Evolutionary conservation across 768 basidiomycete species (phyloP), one percentile per base, ranked within the genome.

Genomic region (Phanerochaete carnosa): DNA sequence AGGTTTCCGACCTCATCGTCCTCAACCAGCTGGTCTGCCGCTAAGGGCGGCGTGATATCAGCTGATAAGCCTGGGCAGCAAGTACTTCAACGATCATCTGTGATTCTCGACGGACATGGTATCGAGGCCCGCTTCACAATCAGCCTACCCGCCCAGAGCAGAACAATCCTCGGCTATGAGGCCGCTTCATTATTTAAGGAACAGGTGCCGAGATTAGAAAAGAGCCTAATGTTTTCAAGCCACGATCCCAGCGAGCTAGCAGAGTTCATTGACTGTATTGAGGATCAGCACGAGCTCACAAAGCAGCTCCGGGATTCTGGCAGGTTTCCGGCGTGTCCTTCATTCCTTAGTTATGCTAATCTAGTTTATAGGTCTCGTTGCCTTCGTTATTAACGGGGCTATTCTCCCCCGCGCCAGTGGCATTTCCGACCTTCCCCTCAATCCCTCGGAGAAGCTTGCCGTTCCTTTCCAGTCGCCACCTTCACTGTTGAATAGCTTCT

Each of bases 381-480:
- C 65, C 22, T 66, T 66, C 56, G 49, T 66, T 1, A 47, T 55
- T 11, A 62, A 66, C 51, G 65, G 63, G 29, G 65, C 65, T 7
- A 55, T 66, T 13, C 61, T 66, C 3, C 65, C 65, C 19, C 60
- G 65, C 2, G 60, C 58, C 12, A 57, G 55, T 45, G 65, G 65
- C 2, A 58, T 59, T 3, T 59, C 65, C 2, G 63, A 66, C 37
- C 39, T 61, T 4, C 65, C 65, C 7, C 49, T 66, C 52, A 9
- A 4, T 13, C 13, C 33, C 33, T 1, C 28, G 2, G 45, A 33
- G 2, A 26, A 57, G 8, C 23, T 15, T 25, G 61, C 59, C 19
- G 60, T 65, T 8, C 43, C 47, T 1, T 65, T 65, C 29, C 52
- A 43, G 25, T 62, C 64, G 2, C 60, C 64, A 2, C 60, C 55